Evolutionary conservation across 805 yeast species (phyloP), one percentile per base, ranked within the genome.

Genomic region (Wickerhamomyces queroliae): DNA sequence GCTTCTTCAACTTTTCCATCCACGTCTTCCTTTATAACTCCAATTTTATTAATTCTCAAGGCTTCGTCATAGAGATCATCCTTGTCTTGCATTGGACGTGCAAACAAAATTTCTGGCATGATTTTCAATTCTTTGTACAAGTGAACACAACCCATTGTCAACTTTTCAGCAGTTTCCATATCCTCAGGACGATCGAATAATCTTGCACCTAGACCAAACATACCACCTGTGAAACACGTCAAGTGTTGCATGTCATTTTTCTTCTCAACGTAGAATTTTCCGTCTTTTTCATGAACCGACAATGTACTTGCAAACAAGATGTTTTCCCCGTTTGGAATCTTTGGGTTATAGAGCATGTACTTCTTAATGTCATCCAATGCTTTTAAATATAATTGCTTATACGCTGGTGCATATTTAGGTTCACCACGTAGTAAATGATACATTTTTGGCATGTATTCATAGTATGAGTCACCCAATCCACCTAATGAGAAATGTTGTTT

Each of bases 161-260:
- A 41, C 29, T 64, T 56, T 17, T 54, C 58, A 4, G 74, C 81
- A n/a, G 62, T 43, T 12, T 58, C 58, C 35, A 68, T 43, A 41
- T 70, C 70, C 4, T 55, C 46, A 7, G 65, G 61, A 10, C 62
- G 47, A 27, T 47, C 39, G 16, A 75, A 62, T 2, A 73, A 40
- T 34, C 59, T 66, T 6, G 74, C 61, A 2, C 74, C 76, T 20
- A 76, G 49, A 0, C 74, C 74, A 49, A 70, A 61, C 68, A 72
- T 73, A 2, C 80, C 76, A 13, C 80, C 81, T 4, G 74, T 59
- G 40, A 70, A 73, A 48, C 83, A 78, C 7, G 72, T 53, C 35
- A 73, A 56, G 44, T 73, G 78, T 22, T 69, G 60, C 64, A 69
- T 66, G 41, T 69, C 72, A 33, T 61, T 45, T 17, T 59, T 54